Base-by-base conservation (phyloP, 305 asterid species). In the Fraxinus paxiana region DNA sequence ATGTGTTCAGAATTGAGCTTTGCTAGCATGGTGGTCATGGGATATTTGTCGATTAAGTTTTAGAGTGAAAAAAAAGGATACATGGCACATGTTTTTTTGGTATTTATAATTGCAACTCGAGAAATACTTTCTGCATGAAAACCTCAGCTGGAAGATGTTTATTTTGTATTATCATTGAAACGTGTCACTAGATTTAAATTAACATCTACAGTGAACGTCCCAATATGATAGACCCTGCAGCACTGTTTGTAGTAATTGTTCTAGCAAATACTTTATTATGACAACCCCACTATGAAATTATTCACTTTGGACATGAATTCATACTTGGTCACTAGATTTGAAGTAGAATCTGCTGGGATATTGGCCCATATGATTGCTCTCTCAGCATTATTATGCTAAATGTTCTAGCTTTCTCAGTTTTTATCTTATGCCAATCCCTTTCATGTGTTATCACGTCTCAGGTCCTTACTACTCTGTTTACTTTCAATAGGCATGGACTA, bases 401-500 rank as follows among this genome's bases (percentile, higher is more conserved):
- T 51, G 48, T 37, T 17, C 51, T 56, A 35, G 13, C 67, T 69
- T 69, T 67, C 74, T 48, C 78, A 31, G n/a, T 59, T 73, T 77
- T 77, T 72, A 65, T 84, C 72, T 82, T 72, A 80, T 73, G 35
- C 76, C 83, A 43, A 76, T 77, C 75, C 20, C 77, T 79, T 83
- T 82, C 41, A 30, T 70, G 31, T 28, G 82, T 22, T 26, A 51
- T 78, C 33, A 72, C 85, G 70, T 48, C 82, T 70, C 7, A 76
- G 78, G 75, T 82, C 79, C 77, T 67, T 79, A 73, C 28, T 30
- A 61, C 70, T 80, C 24, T 82, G 18, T 83, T 54, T 76, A 79
- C 74, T 84, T 72, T 72, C 73, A 33, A 77, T 85, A 96, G 99
- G 86, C 75, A 74, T 96, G 99, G 99, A 94, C 99, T 76, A 96